Conservation (phyloP, 768 basidiomycete species). For the Podaxis pistillaris region DNA sequence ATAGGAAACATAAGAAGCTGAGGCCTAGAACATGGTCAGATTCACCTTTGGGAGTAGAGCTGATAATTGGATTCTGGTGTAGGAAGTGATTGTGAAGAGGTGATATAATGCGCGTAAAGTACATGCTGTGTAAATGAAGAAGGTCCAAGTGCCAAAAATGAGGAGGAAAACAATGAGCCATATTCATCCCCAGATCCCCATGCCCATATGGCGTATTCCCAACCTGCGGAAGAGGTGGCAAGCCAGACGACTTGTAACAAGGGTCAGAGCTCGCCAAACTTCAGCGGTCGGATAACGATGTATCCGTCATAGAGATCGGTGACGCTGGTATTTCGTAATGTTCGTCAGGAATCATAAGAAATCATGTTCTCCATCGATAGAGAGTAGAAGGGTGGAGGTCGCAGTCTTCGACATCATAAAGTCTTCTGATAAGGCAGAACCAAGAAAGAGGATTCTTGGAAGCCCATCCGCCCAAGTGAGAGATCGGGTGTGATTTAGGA, state of each 20-base stretch:
- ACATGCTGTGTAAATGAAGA: conserved; percentile 14
- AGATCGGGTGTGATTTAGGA: neutral
- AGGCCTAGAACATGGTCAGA: neutral
- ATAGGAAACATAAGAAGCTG: neutral
- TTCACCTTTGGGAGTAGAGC: neutral
- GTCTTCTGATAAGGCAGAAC: conserved; percentile 5
- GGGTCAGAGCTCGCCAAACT: neutral
- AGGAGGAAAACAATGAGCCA: conserved; percentile 3
- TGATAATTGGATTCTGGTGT: neutral
- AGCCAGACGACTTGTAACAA: neutral
- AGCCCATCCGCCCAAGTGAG: conserved; percentile 7
- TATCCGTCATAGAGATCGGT: conserved; percentile 15
- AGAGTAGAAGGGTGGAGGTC: conserved; percentile 10
- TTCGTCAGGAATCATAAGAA: conserved; percentile 42
- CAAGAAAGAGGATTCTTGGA: conserved; percentile 4
- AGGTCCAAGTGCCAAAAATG: conserved; percentile 5
- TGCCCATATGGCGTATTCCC: neutral
- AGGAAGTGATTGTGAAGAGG: conserved; percentile 4
- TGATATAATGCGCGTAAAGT: conserved; percentile 14
- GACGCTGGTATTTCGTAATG: conserved; percentile 17
- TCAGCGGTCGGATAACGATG: neutral
- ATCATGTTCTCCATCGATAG: conserved; percentile 29
- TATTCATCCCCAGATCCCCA: neutral
- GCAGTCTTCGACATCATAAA: neutral
- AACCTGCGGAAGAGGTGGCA: neutral